phyloP scores from a whole-genome alignment of 2,329 filamentous ascomycete species.

The Paracorniculantispora psalliotae region DNA sequence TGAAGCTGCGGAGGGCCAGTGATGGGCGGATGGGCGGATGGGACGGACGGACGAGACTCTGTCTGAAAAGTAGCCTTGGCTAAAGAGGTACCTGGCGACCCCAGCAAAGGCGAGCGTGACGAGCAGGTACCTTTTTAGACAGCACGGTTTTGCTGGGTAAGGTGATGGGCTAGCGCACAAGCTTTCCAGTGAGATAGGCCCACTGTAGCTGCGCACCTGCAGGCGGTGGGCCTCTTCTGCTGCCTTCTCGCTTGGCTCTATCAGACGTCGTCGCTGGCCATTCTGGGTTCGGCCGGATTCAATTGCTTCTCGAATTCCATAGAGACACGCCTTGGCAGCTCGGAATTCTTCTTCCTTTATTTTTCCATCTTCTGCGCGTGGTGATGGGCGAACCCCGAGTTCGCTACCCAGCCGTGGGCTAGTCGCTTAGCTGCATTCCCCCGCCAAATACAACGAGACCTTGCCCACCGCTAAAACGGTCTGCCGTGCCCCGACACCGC shows the following conservation, averaged over 20 bases:
- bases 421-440: neutral
- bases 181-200: slow-evolving; percentile 4
- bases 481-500: neutral
- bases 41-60: too few species aligned
- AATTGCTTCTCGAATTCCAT: too few species aligned
- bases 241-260: too few species aligned
- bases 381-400: too few species aligned
- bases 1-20: neutral
- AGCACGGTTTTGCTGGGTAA: neutral
- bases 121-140: neutral
- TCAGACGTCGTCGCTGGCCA: too few species aligned
- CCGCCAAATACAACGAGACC: too few species aligned
- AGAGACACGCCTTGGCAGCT: too few species aligned
- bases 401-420: too few species aligned
- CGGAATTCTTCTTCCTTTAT: too few species aligned
- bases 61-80: neutral
- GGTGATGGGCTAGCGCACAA: neutral
- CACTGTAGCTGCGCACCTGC: neutral
- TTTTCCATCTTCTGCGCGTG: too few species aligned
- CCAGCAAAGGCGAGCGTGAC: neutral
- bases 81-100: neutral
- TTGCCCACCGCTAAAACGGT: neutral
- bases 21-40: neutral
- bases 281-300: too few species aligned
- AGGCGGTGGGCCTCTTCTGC: neutral